These are phyloP conservation scores for Candida hungchunana DNA, from an alignment of 805 yeast genomes.

Conservation along the genomic window DNA sequence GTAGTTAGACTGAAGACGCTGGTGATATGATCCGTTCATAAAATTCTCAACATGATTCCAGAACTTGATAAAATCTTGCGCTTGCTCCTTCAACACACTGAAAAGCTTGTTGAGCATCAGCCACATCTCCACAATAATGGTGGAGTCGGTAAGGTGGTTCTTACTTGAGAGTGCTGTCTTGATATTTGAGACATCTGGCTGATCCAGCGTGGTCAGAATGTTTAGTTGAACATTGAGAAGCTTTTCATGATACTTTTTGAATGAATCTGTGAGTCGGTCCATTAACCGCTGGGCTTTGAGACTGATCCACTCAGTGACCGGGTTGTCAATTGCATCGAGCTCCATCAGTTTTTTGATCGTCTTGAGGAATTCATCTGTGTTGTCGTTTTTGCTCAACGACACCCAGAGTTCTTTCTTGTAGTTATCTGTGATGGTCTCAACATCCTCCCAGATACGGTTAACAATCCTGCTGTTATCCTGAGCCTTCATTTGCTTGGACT, in stretches of 20 bases:
- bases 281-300: slow-evolving; percentile 41
- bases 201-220: slow-evolving; percentile 35
- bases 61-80: slow-evolving; percentile 42
- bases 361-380: slow-evolving; percentile 32
- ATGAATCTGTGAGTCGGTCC: slow-evolving; percentile 36
- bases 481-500: slow-evolving; percentile 36
- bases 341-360: slow-evolving; percentile 54
- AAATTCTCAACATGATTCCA: slow-evolving; percentile 55
- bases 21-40: slow-evolving; percentile 43
- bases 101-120: slow-evolving; percentile 38
- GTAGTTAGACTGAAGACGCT: slow-evolving; percentile 26
- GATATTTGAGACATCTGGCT: slow-evolving; percentile 31
- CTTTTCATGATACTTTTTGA: slow-evolving; percentile 37
- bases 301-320: slow-evolving; percentile 59
- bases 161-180: slow-evolving; percentile 15
- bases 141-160: slow-evolving; percentile 44
- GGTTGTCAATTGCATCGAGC: slow-evolving; percentile 60
- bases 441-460: slow-evolving; percentile 51
- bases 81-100: slow-evolving; percentile 36
- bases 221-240: slow-evolving; percentile 37
- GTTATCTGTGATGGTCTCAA: slow-evolving; percentile 46
- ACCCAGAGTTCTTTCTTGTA: slow-evolving; percentile 56
- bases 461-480: slow-evolving; percentile 35
- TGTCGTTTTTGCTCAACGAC: slow-evolving; percentile 29
- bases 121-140: slow-evolving; percentile 59